Evolutionary conservation across 1,139 yeast species (phyloP).

Genomic region (Saccharomycopsis hybrid): DNA sequence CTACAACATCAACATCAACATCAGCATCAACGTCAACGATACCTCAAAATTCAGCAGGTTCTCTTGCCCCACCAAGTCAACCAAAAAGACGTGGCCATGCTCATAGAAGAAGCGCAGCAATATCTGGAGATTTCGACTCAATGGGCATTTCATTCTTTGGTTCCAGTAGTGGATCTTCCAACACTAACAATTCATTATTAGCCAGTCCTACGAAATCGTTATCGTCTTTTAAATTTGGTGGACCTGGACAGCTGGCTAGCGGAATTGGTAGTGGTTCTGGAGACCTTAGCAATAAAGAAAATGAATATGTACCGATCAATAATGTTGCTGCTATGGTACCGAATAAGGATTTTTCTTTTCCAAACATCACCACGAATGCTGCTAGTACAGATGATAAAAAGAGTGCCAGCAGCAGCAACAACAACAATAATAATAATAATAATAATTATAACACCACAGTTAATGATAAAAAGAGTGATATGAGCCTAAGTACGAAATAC

Average conservation of each 20-base stretch:
- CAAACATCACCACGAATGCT: slow-evolving; percentile 13
- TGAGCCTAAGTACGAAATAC: slow-evolving; percentile 17
- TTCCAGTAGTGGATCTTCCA: slow-evolving; percentile 7
- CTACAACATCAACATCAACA: neutral
- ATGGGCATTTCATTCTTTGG: slow-evolving; percentile 26
- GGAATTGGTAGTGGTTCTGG: slow-evolving; percentile 17
- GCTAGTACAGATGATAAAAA: neutral
- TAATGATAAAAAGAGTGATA: slow-evolving; percentile 16
- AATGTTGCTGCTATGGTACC: slow-evolving; percentile 6
- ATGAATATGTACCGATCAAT: slow-evolving; percentile 19
- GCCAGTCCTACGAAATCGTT: slow-evolving; percentile 17
- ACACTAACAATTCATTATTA: slow-evolving; percentile 18
- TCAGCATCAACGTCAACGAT: neutral
- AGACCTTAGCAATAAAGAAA: neutral
- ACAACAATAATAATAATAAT: slow-evolving; percentile 10
- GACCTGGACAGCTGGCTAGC: neutral
- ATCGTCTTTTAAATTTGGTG: slow-evolving; percentile 17
- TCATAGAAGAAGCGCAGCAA: slow-evolving; percentile 66
- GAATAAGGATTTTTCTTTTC: slow-evolving; percentile 14
- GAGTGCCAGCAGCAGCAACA: slow-evolving; percentile 1
- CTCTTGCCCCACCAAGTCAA: neutral
- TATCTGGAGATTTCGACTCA: slow-evolving; percentile 64
- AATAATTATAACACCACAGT: neutral
- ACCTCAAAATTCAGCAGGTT: neutral
- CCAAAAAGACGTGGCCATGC: slow-evolving; percentile 44